A percentile compares a stretch with the other conserved stretches of the same genome.
phyloP scores from a whole-genome alignment of 257 asterid genomes.

The Solanum bulbocastanum region DNA sequence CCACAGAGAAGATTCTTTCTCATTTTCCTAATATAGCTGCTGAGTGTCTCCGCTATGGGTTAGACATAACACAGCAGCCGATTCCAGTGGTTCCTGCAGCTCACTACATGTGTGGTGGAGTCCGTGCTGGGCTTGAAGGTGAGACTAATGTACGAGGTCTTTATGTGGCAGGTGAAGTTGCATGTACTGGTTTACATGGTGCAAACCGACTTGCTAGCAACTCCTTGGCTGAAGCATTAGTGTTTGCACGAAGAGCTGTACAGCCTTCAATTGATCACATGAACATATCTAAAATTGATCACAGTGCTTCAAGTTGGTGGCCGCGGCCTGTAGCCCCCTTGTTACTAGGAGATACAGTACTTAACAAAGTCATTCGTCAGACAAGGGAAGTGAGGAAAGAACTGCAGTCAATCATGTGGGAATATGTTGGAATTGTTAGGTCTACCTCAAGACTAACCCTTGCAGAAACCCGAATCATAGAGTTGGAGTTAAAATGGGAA shows the following conservation, averaged over 20 bases:
- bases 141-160: conserved; percentile 85
- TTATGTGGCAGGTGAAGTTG: conserved; percentile 93
- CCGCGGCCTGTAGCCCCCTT: conserved; percentile 49
- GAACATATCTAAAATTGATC: conserved; percentile 22
- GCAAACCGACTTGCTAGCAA: conserved; percentile 96
- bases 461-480: conserved; percentile 73
- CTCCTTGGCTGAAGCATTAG: conserved; percentile 88
- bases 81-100: conserved; percentile 99
- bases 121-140: conserved; percentile 90
- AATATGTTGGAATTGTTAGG: conserved; percentile 78
- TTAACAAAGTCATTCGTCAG: conserved; percentile 22
- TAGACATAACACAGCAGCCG: conserved; percentile 80
- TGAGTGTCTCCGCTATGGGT: conserved; percentile 75
- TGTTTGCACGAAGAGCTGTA: conserved; percentile 89
- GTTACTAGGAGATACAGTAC: conserved; percentile 29
- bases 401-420: conserved; percentile 83
- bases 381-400: conserved; percentile 67
- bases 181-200: conserved; percentile 94
- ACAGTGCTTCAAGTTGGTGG: conserved; percentile 44
- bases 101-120: conserved; percentile 99
- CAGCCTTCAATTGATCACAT: conserved; percentile 69
- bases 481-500: conserved; percentile 88
- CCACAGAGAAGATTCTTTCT: conserved; percentile 52
- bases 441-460: conserved; percentile 62
- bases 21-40: conserved; percentile 96